Conservation (phyloP, 768 basidiomycete genomes). For the Boletus eberwhitei region DNA sequence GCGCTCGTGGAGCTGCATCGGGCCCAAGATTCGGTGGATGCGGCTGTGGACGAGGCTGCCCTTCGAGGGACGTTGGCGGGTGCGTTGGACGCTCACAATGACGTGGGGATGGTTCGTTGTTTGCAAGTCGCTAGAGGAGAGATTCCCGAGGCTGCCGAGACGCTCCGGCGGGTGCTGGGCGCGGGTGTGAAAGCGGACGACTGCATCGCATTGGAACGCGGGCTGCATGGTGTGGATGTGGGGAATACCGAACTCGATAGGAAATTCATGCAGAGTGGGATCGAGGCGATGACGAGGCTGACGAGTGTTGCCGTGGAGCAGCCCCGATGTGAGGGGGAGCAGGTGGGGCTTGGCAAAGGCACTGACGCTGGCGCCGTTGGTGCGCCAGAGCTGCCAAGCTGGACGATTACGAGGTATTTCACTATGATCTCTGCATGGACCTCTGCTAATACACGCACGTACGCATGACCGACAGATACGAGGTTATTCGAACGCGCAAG, state of each 20-base stretch:
- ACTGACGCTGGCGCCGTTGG: neutral
- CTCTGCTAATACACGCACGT: neutral
- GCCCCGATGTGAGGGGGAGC: neutral
- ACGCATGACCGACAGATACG: slow-evolving; percentile 44
- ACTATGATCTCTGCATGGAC: neutral
- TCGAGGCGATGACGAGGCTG: slow-evolving; percentile 67
- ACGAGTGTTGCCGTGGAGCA: slow-evolving; percentile 31
- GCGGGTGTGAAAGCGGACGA: neutral
- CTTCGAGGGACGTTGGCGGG: slow-evolving; percentile 19
- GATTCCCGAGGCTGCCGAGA: slow-evolving; percentile 24
- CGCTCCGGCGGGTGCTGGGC: slow-evolving; percentile 19
- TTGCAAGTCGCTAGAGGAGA: slow-evolving; percentile 23
- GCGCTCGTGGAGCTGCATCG: slow-evolving; percentile 19
- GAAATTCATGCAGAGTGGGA: slow-evolving; percentile 69
- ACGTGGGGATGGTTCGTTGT: slow-evolving; percentile 21
- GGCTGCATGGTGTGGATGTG: neutral
- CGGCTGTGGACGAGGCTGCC: slow-evolving; percentile 21
- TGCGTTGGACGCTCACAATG: slow-evolving; percentile 13
- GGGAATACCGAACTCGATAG: slow-evolving; percentile 36
- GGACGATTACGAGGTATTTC: slow-evolving; percentile 69
- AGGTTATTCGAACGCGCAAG: slow-evolving; percentile 66
- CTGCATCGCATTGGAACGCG: neutral
- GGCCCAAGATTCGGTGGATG: slow-evolving; percentile 22
- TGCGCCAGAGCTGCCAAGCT: slow-evolving; percentile 48
- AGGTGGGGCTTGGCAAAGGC: neutral